Percentiles rank a stretch among this genome's conserved stretches.
Conservation (phyloP, 306 rosid genomes). For the Sphenostylis stenocarpa region DNA sequence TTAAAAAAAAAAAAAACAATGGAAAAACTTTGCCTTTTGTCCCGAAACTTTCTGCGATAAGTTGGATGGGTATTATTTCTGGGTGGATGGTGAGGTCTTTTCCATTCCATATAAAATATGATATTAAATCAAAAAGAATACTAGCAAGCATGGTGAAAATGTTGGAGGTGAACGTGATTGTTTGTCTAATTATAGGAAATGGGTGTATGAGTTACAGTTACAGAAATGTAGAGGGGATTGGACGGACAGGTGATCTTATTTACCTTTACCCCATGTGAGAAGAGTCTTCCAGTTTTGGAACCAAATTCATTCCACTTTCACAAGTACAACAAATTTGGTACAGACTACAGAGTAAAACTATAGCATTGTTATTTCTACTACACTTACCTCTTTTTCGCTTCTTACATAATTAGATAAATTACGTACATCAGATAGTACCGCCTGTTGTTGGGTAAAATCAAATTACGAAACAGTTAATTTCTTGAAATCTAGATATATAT, state of each 20-base stretch:
- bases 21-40: slow-evolving; percentile 32
- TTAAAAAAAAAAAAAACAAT: too few relatives aligned
- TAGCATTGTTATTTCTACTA: neutral
- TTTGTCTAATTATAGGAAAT: slow-evolving; percentile 11
- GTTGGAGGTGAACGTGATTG: neutral
- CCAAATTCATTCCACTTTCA: slow-evolving; percentile 22
- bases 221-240: slow-evolving; percentile 30
- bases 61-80: neutral
- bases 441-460: neutral
- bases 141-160: neutral
- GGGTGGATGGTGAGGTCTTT: neutral
- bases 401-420: neutral
- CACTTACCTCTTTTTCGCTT: neutral
- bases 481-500: neutral
- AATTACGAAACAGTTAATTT: slow-evolving; percentile 5
- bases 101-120: neutral
- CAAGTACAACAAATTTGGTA: slow-evolving; percentile 32
- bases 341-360: neutral
- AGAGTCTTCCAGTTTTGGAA: slow-evolving; percentile 15
- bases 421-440: neutral
- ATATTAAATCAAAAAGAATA: neutral
- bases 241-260: slow-evolving; percentile 33
- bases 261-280: slow-evolving; percentile 35
- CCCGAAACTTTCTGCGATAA: slow-evolving; percentile 15
- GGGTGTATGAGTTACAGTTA: slow-evolving; percentile 19